A percentile compares a stretch with the other conserved stretches of the same genome.
Conservation (phyloP, 306 rosid genomes). For the Canavalia ensiformis region DNA sequence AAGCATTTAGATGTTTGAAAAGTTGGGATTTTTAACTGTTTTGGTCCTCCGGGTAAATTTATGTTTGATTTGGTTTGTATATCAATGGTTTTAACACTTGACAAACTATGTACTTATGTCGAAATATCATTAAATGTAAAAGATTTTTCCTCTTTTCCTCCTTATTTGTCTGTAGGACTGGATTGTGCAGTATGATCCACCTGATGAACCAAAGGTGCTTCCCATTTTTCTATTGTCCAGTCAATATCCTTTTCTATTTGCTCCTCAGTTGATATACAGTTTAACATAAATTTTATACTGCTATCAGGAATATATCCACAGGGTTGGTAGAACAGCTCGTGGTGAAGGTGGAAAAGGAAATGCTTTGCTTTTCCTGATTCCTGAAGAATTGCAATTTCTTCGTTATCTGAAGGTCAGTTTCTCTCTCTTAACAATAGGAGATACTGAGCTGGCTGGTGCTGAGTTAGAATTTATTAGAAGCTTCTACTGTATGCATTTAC, state of each 20-base stretch:
- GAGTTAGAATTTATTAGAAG: slow-evolving; percentile 12
- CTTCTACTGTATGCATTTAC: slow-evolving; percentile 20
- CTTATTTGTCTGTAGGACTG: slow-evolving; percentile 74
- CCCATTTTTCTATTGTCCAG: slow-evolving; percentile 20
- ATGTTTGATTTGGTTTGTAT: neutral
- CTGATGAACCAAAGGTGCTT: slow-evolving; percentile 93
- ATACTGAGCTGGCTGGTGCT: slow-evolving; percentile 22
- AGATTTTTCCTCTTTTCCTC: neutral
- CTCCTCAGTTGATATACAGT: slow-evolving; percentile 24
- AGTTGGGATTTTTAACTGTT: neutral
- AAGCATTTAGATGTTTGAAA: neutral
- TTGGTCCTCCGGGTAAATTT: slow-evolving; percentile 2
- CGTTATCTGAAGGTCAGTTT: slow-evolving; percentile 80
- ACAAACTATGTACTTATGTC: neutral
- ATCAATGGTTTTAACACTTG: slow-evolving; percentile 5
- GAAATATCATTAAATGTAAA: slow-evolving; percentile 17
- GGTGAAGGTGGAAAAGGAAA: slow-evolving; percentile 91
- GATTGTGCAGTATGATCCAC: slow-evolving; percentile 99
- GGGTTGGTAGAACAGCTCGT: slow-evolving; percentile 99
- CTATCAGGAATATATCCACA: slow-evolving; percentile 89
- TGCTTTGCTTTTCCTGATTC: slow-evolving; percentile 85
- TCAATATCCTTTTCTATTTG: neutral
- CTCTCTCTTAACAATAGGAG: neutral
- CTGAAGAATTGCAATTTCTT: slow-evolving; percentile 86
- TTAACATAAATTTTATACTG: slow-evolving; percentile 29